Base-by-base conservation (phyloP, 2,329 filamentous ascomycete genomes). In the Ceratocystis colombiana region DNA sequence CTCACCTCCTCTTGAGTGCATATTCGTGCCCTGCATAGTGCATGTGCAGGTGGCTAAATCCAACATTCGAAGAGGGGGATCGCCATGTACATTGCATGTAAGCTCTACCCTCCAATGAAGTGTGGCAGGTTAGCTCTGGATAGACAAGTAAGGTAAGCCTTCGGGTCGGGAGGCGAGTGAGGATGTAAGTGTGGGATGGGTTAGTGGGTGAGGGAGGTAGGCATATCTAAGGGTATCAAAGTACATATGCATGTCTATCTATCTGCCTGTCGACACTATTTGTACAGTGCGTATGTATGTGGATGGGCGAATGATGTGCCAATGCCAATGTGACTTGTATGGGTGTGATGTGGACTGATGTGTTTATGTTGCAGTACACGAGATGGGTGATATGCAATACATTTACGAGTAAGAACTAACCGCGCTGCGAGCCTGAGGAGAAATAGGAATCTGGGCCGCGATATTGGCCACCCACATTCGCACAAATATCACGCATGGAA, bases 21-120 rank as follows among this genome's bases (percentile, higher is more conserved):
- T 57, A 57, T 57, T 41, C 22, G 17, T 57, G 53, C 53, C 53
- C 53, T 57, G 53, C 53, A 57, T 57, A 30, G 53, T 57, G 53
- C 53, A 57, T 57, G 53, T 30, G 28, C 53, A 57, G 10, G 22
- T 57, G 53, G 53, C 22, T 57, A 30, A 33, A 57, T 57, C 53
- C 25, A 57, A 10, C 5, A 22, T 17, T 12, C 10, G 17, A 57
- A 33, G 53, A 33, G 53, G 53, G 53, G 22, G 22, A 57, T 57
- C 53, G 53, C 22, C 53, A 57, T 57, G 22, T 57, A 57, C 53
- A 30, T 30, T 33, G 17, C 15, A 30, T 28, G 22, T 55, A 55
- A 15, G 50, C 25, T 25, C 20, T 20, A 8, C 22, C 22, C 45
- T 20, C 20, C 48, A 10, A 20, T 22, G 3, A 53, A 22, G 20